Base-by-base conservation (phyloP, 495 filamentous ascomycete genomes). In the Annulohypoxylon nitens region DNA sequence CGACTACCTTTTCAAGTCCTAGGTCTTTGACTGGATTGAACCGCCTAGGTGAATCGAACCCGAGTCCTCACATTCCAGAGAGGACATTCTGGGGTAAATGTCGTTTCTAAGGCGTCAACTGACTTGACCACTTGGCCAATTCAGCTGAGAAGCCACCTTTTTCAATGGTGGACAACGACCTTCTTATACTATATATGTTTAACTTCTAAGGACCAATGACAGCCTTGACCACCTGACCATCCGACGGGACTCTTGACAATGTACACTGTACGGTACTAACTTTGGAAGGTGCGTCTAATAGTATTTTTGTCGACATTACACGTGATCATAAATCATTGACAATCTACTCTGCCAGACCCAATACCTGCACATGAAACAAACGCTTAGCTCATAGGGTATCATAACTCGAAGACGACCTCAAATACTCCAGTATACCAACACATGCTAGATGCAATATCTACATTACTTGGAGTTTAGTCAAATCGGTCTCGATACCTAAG, bases 381-480 rank as follows among this genome's bases (percentile, higher is more conserved):
- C 48, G 23, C 48, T 53, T 53, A 2, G 9, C 25, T 54, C 25
- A 23, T 20, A 58, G 30, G 54, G 34, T 58, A 58, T 58, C 34
- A 33, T 39, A 36, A 39, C 11, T 26, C 50, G 39, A 54, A 54
- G 14, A 14, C 10, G 4, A 33, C 25, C 50, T 12, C 25, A 4
- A 30, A 33, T 54, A 33, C 23, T 30, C 18, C 23, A 12, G 8
- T 4, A 26, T 26, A 26, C 12, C 12, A 43, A 54, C 8, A 33
- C 12, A n/a, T n/a, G 6, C 18, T 11, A 14, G 23, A 20, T 3
- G 0, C 9, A 23, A 16, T 57, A 4, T 18, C 30, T 30, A 37
- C 18, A 8, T 26, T n/a, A 2, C n/a, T 8, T 57, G 1, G 9
- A 18, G 5, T 16, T 11, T 39, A 39, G n/a, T 54, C 50, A 33